Base-by-base conservation (phyloP, 768 basidiomycete genomes). In the Suillus clintonianus region DNA sequence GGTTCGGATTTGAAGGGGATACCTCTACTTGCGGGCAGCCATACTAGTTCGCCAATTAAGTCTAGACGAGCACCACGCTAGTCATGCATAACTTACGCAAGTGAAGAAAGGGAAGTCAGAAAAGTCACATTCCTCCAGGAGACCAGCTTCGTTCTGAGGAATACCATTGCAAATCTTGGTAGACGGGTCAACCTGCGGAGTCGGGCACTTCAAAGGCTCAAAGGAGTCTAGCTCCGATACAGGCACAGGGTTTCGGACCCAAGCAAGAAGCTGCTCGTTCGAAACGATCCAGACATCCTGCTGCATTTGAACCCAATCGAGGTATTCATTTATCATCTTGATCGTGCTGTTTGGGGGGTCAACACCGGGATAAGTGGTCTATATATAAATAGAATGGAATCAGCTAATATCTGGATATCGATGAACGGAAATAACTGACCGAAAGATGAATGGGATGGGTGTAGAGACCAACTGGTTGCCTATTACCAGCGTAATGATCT, bases 401-500 rank as follows among this genome's bases (percentile, higher is more conserved):
- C 11, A 67, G 24, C 11, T 34, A 11, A 70, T 61, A 62, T 24
- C 10, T 10, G 24, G 2, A 39, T 59, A 11, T 19, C 10, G 13
- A 37, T 14, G 7, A 11, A 24, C 10, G 27, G 22, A 27, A 17
- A 55, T 48, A 22, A 37, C 59, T 59, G 62, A 86, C 86, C 45
- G 89, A 84, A 54, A 91, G 71, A 78, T 92, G 90, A 71, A 93
- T 89, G 36, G 91, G 91, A 74, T 94, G 92, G 2, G 89, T 89
- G 73, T 92, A 94, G 32, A 93, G 79, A 51, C 92, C 92, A 62
- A 93, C 85, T 1, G 92, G 92, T 71, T 91, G 90, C 15, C 90
- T 83, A 70, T 90, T 91, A 58, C 82, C 83, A 65, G 82, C 86
- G 75, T 93, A 92, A 75, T 92, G 91, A 56, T 77, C 86, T 1